phyloP scores from a whole-genome alignment of 1,284 basidiomycete species.

The Peniophora sp. region DNA sequence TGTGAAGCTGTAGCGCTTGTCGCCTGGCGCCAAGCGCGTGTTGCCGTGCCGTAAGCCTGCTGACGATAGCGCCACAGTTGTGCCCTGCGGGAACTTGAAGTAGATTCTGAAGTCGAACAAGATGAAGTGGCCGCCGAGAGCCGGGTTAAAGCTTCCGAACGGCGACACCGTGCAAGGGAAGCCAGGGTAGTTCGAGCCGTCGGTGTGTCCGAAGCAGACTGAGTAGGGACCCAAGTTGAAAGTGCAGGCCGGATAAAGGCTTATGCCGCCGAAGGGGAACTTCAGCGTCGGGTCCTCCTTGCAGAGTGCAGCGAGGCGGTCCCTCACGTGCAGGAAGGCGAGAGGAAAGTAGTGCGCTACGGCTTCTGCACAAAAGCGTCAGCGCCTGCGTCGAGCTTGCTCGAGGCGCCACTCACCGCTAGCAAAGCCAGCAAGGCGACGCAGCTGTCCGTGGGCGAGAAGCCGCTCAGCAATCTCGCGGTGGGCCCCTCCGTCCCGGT shows the following conservation, averaged over 20 bases:
- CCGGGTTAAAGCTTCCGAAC: conserved; percentile 15
- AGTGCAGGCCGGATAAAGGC: conserved; percentile 11
- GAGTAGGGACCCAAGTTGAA: conserved; percentile 15
- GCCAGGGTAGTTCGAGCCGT: conserved; percentile 12
- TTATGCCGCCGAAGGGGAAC: conserved; percentile 1
- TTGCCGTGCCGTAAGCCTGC: conserved; percentile 20
- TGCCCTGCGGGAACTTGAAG: conserved; percentile 17
- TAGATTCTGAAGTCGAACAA: conserved; percentile 16
- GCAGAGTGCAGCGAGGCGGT: background rate
- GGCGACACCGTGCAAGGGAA: conserved; percentile 17
- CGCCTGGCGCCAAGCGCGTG: conserved; percentile 10
- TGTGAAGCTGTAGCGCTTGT: conserved; percentile 14
- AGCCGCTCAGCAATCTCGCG: background rate
- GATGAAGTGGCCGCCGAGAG: conserved; percentile 18
- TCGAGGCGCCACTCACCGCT: background rate
- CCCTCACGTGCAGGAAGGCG: background rate
- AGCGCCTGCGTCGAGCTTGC: background rate
- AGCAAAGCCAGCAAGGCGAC: conserved; percentile 1
- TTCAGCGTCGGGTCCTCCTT: background rate
- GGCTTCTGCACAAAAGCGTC: background rate
- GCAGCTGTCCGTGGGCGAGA: background rate
- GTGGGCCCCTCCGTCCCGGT: background rate
- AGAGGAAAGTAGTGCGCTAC: background rate
- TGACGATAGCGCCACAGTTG: conserved; percentile 19
- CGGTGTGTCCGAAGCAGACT: conserved; percentile 8